A percentile compares a stretch with the other conserved stretches of the same genome.
Conservation (phyloP, 2,329 filamentous ascomycete species). For the Cercospora berteroae region DNA sequence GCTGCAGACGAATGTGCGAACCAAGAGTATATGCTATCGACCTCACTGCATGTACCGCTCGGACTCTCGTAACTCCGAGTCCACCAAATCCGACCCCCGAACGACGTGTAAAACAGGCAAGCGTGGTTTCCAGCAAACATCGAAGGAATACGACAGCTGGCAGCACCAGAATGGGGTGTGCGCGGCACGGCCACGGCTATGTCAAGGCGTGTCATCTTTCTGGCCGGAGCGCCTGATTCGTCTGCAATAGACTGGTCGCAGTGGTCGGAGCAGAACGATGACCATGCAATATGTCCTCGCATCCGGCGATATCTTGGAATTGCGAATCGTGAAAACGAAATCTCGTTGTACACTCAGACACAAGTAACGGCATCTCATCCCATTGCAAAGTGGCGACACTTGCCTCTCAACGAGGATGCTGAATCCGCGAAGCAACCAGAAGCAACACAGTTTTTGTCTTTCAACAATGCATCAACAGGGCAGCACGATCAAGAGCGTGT, state of each 20-base stretch:
- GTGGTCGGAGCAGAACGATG: slow-evolving; percentile 50
- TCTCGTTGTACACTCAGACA: background rate
- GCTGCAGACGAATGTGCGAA: background rate
- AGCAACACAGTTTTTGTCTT: slow-evolving; percentile 34
- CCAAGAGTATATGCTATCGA: background rate
- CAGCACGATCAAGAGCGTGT: slow-evolving; percentile 39
- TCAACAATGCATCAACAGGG: slow-evolving; percentile 13
- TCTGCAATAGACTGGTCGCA: slow-evolving; percentile 56
- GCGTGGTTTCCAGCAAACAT: background rate
- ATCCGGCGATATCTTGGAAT: slow-evolving; percentile 22
- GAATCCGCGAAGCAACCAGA: slow-evolving; percentile 5
- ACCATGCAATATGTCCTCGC: background rate
- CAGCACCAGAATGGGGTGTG: slow-evolving; percentile 2
- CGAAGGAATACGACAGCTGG: background rate
- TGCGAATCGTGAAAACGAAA: background rate
- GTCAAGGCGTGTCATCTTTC: slow-evolving; percentile 43
- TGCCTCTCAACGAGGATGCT: slow-evolving; percentile 16
- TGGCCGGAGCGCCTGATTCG: slow-evolving; percentile 61
- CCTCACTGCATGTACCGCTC: background rate
- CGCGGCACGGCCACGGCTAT: slow-evolving; percentile 1
- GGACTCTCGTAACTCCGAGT: slow-evolving; percentile 4
- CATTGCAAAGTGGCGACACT: slow-evolving; percentile 31
- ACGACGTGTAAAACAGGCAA: background rate
- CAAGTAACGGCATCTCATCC: slow-evolving; percentile 16
- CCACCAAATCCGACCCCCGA: background rate